Conservation (phyloP, 1,284 basidiomycete genomes). For the Wolfiporia cocos region DNA sequence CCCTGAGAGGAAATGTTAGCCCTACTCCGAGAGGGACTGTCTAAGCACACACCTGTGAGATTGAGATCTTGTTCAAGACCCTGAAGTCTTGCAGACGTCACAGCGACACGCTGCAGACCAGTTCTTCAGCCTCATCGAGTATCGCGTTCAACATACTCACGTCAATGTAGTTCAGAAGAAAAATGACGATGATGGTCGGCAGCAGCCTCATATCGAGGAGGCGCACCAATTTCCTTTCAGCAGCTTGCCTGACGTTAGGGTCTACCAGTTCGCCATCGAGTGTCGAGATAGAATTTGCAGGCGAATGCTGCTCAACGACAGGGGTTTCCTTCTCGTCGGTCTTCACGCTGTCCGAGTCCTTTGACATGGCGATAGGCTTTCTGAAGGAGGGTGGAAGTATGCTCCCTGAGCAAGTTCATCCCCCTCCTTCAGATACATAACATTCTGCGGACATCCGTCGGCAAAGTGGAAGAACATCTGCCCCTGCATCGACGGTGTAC, state of each 20-base stretch:
- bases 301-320: conserved; percentile 1
- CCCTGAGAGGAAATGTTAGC: conserved; percentile 27
- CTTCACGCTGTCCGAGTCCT: conserved; percentile 1
- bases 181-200: conserved; percentile 56
- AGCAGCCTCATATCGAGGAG: conserved; percentile 49
- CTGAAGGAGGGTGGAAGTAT: not conserved
- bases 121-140: not conserved
- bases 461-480: not conserved
- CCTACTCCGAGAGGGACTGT: not conserved
- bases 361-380: not conserved
- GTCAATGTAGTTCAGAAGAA: conserved; percentile 67
- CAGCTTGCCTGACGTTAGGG: not conserved
- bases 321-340: conserved; percentile 1
- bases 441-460: conserved; percentile 4
- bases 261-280: conserved; percentile 1
- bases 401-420: not conserved
- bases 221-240: conserved; percentile 3
- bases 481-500: not conserved
- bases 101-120: conserved; percentile 42
- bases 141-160: conserved; percentile 36
- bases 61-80: conserved; percentile 54
- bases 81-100: conserved; percentile 54
- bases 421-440: not conserved
- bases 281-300: not conserved
- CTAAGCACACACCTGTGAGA: conserved; percentile 33